Evolutionary conservation across 2,329 filamentous ascomycete genomes (phyloP).

Genomic region (Trichoderma lentiforme): DNA sequence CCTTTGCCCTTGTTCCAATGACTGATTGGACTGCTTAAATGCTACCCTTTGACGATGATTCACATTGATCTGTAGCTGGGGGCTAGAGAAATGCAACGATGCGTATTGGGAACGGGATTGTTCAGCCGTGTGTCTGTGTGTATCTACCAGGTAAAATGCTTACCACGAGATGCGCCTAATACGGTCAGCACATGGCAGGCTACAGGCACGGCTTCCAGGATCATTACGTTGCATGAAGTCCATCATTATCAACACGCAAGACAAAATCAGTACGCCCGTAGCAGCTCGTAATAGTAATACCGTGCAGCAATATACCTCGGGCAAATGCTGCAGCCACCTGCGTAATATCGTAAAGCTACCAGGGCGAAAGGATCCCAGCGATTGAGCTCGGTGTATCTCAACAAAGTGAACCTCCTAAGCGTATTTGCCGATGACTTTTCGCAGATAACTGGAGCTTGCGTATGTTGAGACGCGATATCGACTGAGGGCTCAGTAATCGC

Average conservation of each 20-base stretch:
- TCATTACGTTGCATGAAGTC: background rate
- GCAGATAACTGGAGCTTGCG: background rate
- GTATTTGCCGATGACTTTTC: background rate
- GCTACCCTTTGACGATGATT: background rate
- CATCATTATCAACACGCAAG: background rate
- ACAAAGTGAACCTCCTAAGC: background rate
- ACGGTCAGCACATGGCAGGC: background rate
- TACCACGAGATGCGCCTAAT: background rate
- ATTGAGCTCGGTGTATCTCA: background rate
- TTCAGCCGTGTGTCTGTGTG: background rate
- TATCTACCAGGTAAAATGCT: background rate
- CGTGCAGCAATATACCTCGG: background rate
- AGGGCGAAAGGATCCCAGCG: background rate
- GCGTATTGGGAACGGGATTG: background rate
- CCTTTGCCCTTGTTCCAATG: background rate
- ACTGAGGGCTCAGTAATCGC: background rate
- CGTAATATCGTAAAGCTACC: background rate
- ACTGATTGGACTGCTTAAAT: background rate
- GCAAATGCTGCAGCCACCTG: background rate
- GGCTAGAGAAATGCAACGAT: background rate
- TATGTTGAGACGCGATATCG: background rate
- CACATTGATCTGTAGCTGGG: background rate
- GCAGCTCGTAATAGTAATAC: background rate
- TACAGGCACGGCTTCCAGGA: no score
- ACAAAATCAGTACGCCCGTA: background rate